These are phyloP conservation scores for Alternaria sp. DNA, from an alignment of 2,329 filamentous ascomycete species.

Conservation along the genomic window DNA sequence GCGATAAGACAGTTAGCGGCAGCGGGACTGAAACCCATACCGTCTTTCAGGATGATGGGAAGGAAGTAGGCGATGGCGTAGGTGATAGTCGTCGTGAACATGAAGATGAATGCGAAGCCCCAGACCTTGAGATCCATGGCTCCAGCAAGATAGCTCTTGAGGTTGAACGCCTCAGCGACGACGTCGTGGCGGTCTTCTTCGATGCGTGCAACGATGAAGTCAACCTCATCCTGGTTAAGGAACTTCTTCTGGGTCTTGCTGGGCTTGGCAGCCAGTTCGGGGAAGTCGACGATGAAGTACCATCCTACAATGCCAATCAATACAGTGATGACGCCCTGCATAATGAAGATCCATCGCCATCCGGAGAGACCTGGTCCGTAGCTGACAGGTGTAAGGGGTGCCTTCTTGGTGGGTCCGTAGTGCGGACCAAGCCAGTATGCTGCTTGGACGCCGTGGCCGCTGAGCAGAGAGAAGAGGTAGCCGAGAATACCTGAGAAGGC, in stretches of 20 bases:
- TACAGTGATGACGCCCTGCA: constrained; percentile 34
- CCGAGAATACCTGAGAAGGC: constrained; percentile 38
- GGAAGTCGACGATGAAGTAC: constrained; percentile 40
- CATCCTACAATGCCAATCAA: constrained; percentile 30
- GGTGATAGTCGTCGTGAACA: constrained; percentile 36
- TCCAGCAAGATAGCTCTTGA: constrained; percentile 28
- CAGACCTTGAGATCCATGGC: constrained; percentile 33
- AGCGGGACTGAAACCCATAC: constrained; percentile 39
- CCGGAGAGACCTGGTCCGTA: constrained; percentile 45
- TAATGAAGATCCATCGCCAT: constrained; percentile 41
- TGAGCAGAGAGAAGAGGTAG: constrained; percentile 55
- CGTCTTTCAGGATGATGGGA: constrained; percentile 41
- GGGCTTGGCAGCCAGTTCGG: constrained; percentile 32
- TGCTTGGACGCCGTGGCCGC: constrained; percentile 54
- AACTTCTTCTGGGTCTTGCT: constrained; percentile 35
- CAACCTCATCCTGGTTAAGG: constrained; percentile 35
- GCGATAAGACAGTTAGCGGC: constrained; percentile 38
- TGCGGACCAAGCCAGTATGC: constrained; percentile 32
- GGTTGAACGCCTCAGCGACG: constrained; percentile 37
- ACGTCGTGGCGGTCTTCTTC: constrained; percentile 40
- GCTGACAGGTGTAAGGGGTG: constrained; percentile 28
- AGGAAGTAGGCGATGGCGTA: constrained; percentile 44
- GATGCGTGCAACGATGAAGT: constrained; percentile 40
- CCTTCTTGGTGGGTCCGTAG: constrained; percentile 44
- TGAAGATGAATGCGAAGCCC: constrained; percentile 34